Percentiles rank a stretch among this genome's conserved stretches.
These are phyloP conservation scores for Teratosphaeria gauchensis DNA, from an alignment of 2,329 filamentous ascomycete species.

Conservation along the genomic window DNA sequence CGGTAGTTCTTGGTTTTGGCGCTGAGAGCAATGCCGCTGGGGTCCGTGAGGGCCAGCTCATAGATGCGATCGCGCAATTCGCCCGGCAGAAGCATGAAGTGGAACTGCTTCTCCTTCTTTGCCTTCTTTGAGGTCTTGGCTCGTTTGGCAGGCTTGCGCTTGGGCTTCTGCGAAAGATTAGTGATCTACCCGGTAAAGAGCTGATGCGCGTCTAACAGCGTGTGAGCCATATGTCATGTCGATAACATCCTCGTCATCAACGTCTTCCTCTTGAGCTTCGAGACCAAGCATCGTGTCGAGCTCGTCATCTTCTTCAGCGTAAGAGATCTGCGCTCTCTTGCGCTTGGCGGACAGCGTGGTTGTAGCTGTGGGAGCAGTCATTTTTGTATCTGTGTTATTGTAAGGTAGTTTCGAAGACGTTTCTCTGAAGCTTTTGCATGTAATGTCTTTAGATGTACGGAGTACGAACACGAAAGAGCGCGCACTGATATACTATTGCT, in stretches of 20 bases:
- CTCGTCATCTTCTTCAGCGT: conserved; percentile 15
- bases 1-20: conserved; percentile 13
- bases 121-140: conserved; percentile 1
- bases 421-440: no score
- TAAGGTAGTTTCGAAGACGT: no score
- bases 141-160: conserved; percentile 4
- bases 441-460: not conserved
- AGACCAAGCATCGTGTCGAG: conserved; percentile 5
- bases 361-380: not conserved
- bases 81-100: conserved; percentile 15
- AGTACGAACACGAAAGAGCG: not conserved
- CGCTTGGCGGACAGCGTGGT: conserved; percentile 13
- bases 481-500: not conserved
- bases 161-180: not conserved
- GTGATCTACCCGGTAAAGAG: not conserved
- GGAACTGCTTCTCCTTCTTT: conserved; percentile 13
- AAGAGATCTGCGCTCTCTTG: conserved; percentile 19
- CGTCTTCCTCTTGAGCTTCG: conserved; percentile 1
- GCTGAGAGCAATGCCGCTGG: conserved; percentile 10
- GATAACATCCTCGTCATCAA: conserved; percentile 1
- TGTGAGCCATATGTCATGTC: conserved; percentile 6
- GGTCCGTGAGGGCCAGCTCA: conserved; percentile 18
- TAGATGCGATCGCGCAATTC: conserved; percentile 23
- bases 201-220: conserved; percentile 6
- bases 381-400: not conserved